These are phyloP conservation scores for Fusarium paranaense DNA, from an alignment of 2,329 filamentous ascomycete genomes.

Conservation along the genomic window DNA sequence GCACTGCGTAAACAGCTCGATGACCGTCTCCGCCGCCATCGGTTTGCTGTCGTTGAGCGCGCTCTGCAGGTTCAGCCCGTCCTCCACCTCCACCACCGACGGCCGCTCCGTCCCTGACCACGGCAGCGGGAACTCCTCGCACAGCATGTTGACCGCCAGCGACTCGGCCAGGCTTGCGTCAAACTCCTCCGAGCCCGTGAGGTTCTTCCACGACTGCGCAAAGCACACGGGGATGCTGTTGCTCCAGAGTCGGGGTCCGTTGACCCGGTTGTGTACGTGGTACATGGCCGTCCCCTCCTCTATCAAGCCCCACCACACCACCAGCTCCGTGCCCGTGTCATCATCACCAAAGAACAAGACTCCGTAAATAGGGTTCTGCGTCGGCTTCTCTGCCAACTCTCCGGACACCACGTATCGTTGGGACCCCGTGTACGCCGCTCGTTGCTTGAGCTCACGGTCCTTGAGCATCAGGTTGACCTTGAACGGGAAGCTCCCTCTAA, in stretches of 20 bases:
- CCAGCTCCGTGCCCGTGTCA: constrained; percentile 38
- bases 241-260: constrained; percentile 41
- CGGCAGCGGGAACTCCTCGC: constrained; percentile 41
- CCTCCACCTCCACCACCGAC: constrained; percentile 40
- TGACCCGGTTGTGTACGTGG: constrained; percentile 38
- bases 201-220: constrained; percentile 41
- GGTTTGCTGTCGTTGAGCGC: constrained; percentile 34
- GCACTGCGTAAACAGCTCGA: constrained; percentile 41
- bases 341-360: constrained; percentile 41
- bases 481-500: constrained; percentile 43
- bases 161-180: constrained; percentile 37
- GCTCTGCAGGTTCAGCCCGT: constrained; percentile 38
- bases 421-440: constrained; percentile 43
- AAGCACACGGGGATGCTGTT: constrained; percentile 45
- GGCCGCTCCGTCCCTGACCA: constrained; percentile 38
- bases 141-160: constrained; percentile 41
- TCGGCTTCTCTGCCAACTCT: constrained; percentile 35
- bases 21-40: constrained; percentile 37
- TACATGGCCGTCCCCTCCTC: constrained; percentile 43
- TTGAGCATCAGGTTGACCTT: constrained; percentile 40
- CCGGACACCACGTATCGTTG: constrained; percentile 41
- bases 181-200: constrained; percentile 36
- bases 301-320: constrained; percentile 46
- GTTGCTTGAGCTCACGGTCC: constrained; percentile 36
- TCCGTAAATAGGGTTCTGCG: constrained; percentile 43